A percentile compares a stretch with the other conserved stretches of the same genome.
phyloP scores from a whole-genome alignment of 352 stramenopile species.

The Pythium sukuiense region DNA sequence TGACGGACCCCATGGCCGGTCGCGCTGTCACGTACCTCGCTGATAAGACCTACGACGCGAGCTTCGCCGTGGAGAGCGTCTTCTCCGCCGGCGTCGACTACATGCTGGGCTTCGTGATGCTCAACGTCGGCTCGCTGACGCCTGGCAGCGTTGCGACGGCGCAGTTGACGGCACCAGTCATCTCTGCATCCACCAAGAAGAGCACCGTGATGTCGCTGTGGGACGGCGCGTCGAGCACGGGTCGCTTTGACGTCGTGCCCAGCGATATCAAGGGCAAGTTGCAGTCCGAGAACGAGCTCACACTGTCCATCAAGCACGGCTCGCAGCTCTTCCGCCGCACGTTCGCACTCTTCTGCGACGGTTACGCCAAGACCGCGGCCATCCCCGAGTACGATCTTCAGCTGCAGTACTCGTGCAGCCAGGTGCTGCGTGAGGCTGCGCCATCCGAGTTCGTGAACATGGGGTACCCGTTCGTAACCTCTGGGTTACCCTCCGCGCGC shows the following conservation, averaged over 20 bases:
- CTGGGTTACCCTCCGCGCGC: constrained; percentile 11
- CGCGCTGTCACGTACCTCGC: constrained; percentile 14
- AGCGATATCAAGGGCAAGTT: constrained; percentile 14
- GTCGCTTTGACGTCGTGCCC: constrained; percentile 11
- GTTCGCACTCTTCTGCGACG: constrained; percentile 13
- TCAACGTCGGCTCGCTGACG: constrained; percentile 4
- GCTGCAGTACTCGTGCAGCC: constrained; percentile 8
- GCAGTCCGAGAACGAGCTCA: constrained; percentile 8
- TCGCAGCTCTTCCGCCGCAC: constrained; percentile 1
- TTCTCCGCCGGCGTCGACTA: constrained; percentile 6
- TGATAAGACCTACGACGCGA: constrained; percentile 14
- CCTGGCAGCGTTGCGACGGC: not conserved
- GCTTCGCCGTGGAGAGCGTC: constrained; percentile 16
- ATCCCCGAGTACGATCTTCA: constrained; percentile 2
- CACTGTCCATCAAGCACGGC: constrained; percentile 10
- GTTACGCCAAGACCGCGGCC: not conserved
- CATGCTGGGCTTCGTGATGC: not conserved
- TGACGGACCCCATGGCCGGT: constrained; percentile 13
- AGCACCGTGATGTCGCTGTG: constrained; percentile 2
- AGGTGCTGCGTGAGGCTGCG: not conserved
- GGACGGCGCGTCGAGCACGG: constrained; percentile 10
- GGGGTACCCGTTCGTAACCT: constrained; percentile 6
- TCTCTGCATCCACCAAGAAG: not conserved
- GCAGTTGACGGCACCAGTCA: not conserved
- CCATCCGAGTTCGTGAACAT: not conserved